phyloP scores from a whole-genome alignment of 2,329 filamentous ascomycete species.

The Periconia sp. region DNA sequence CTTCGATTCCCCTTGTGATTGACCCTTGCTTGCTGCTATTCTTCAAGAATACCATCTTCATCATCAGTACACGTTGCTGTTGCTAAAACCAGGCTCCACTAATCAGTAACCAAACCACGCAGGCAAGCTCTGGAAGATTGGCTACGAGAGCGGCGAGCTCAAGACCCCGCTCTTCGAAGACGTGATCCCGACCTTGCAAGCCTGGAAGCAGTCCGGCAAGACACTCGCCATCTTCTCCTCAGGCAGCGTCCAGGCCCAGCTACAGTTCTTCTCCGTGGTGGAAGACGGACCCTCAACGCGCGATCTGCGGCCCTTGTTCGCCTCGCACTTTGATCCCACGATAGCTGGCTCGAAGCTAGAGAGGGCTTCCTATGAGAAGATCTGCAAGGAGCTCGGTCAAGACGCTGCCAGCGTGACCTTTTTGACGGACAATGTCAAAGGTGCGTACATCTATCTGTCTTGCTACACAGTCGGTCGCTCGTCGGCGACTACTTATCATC shows the following conservation, averaged over 20 bases:
- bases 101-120: slow-evolving; percentile 22
- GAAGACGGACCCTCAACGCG: slow-evolving; percentile 42
- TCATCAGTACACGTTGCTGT: not conserved
- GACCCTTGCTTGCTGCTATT: slow-evolving; percentile 12
- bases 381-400: slow-evolving; percentile 54
- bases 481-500: not conserved
- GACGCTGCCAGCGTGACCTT: slow-evolving; percentile 66
- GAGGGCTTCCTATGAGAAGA: slow-evolving; percentile 66
- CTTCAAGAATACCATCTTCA: slow-evolving; percentile 11
- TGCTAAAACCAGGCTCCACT: not conserved
- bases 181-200: slow-evolving; percentile 63
- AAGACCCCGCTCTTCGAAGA: slow-evolving; percentile 74
- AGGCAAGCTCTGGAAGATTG: slow-evolving; percentile 73
- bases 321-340: slow-evolving; percentile 68
- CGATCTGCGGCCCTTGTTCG: slow-evolving; percentile 41
- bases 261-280: slow-evolving; percentile 71
- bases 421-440: slow-evolving; percentile 74
- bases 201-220: slow-evolving; percentile 60
- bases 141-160: slow-evolving; percentile 70
- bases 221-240: slow-evolving; percentile 77
- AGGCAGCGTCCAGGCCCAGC: slow-evolving; percentile 78
- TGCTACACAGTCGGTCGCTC: not conserved
- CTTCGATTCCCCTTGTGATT: slow-evolving; percentile 1
- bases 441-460: slow-evolving; percentile 27
- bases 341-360: slow-evolving; percentile 77